These are phyloP conservation scores for Lizonia empirigonia DNA, from an alignment of 2,329 filamentous ascomycete species.

Conservation along the genomic window DNA sequence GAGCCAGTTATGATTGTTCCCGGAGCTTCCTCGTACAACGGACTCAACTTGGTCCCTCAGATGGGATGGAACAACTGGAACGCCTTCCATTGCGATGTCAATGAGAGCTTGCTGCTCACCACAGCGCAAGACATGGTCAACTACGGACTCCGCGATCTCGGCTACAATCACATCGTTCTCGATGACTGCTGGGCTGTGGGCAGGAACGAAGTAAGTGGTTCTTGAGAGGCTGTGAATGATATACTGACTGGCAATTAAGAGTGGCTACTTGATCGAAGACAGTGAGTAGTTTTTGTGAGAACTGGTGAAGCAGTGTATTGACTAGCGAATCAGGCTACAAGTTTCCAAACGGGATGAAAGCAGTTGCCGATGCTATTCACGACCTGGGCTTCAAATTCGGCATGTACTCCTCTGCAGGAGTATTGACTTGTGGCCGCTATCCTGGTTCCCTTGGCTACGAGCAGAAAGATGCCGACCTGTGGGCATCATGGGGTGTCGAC, in stretches of 20 bases:
- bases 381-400: constrained; percentile 57
- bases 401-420: constrained; percentile 59
- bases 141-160: constrained; percentile 55
- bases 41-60: constrained; percentile 45
- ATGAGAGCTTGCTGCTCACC: constrained; percentile 53
- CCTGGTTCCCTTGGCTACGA: constrained; percentile 58
- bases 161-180: constrained; percentile 59
- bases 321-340: constrained; percentile 20
- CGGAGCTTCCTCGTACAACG: constrained; percentile 39
- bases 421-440: constrained; percentile 48
- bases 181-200: constrained; percentile 61
- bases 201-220: constrained; percentile 47
- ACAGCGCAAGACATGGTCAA: constrained; percentile 55
- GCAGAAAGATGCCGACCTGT: constrained; percentile 58
- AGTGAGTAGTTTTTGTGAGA: too few relatives aligned
- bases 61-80: constrained; percentile 49
- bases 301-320: background rate
- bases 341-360: constrained; percentile 55
- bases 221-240: background rate
- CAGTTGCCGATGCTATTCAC: constrained; percentile 57
- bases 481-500: constrained; percentile 58
- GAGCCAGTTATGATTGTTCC: constrained; percentile 9
- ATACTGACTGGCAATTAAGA: background rate
- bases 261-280: too few relatives aligned
- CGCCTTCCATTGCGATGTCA: constrained; percentile 53